Base-by-base conservation (phyloP, 2,329 filamentous ascomycete genomes). In the Metarhizium sp. region DNA sequence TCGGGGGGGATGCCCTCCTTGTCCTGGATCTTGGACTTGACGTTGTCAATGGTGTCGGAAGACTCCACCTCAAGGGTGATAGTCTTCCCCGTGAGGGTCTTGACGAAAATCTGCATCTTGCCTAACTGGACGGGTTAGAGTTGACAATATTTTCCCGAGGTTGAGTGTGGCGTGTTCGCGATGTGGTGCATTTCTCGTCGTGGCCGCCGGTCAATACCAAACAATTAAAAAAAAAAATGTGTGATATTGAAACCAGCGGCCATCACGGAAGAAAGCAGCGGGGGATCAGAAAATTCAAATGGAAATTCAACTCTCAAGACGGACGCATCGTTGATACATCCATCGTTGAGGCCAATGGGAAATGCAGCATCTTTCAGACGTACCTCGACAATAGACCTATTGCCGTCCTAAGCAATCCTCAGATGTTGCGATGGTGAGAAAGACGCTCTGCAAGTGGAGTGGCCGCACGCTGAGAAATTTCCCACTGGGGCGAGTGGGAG, bases 51-150 rank as follows among this genome's bases (percentile, higher is more conserved):
- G 73, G 92, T 97, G 80, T 99, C 94, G 73, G 87, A 92, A 71
- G 91, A 96, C 87, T 97, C 94, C 80, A 97, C 94, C 91, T 99
- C 94, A 71, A 99, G 92, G 88, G 94, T 97, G 88, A 97, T 97
- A 75, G 94, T 97, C 88, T 97, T 97, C 74, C 94, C 94, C 89
- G 94, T 97, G 70, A 97, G 84, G 82, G 84, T 87, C 78, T 87
- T 86, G 71, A 87, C 84, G 80, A 87, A 87, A 75, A 86, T 86
- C 81, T 86, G 83, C 83, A 86, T 86, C 77, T 82, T 84, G 81
- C 81, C 80, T 83, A 67, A 66, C 70, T 71, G 64, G 61, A 61
- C 60, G 70, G 66, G 71, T 76, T 73, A 76, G 75, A 74, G 59
- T 66, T 53, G 43, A 51, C 30, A 47, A 56, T 14, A 49, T 48